Evolutionary conservation across 768 basidiomycete species (phyloP), one percentile per base, ranked within the genome.

Genomic region (Hericium rajendrae): DNA sequence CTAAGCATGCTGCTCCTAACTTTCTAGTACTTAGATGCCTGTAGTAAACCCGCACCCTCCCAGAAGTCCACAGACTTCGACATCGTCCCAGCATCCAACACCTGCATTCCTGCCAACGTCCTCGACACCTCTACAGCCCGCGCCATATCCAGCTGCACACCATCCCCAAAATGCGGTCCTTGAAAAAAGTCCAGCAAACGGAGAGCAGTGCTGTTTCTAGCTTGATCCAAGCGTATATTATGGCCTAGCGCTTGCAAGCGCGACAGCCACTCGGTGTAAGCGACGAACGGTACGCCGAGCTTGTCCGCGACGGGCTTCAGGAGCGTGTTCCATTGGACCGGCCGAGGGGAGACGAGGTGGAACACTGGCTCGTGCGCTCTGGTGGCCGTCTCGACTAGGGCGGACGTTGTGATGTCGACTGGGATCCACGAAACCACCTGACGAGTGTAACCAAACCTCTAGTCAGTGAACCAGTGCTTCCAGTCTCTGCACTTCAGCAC

Each of bases 181-280:
- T 49, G 24, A 58, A 62, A 66, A 55, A 66, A 67, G 16, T 63
- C 62, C 11, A 67, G 13, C 18, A 69, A 59, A 18, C 55, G 50
- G 37, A 65, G 57, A 38, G 65, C 67, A 6, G 62, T 61, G 40
- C 40, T 18, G 40, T 3, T 5, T 4, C 16, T 41, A 18, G 40
- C 28, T 32, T 32, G 28, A 9, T 32, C 28, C 28, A 41, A 13
- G 40, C 40, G 3, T 41, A 15, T 41, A 32, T 32, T 32, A 32
- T 32, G 28, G 6, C 28, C 28, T 32, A 32, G 28, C 28, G 28
- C 28, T 9, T 32, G 40, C 39, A 54, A 13, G 5, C 37, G 24
- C 53, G 53, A 52, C 4, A 58, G 12, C 57, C 57, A 58, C 2
- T 53, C 57, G 0, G 10, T 15, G 32, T 53, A 58, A n/a, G 52